phyloP scores from a whole-genome alignment of 345 rosid genomes.

The Raphanus sativus region DNA sequence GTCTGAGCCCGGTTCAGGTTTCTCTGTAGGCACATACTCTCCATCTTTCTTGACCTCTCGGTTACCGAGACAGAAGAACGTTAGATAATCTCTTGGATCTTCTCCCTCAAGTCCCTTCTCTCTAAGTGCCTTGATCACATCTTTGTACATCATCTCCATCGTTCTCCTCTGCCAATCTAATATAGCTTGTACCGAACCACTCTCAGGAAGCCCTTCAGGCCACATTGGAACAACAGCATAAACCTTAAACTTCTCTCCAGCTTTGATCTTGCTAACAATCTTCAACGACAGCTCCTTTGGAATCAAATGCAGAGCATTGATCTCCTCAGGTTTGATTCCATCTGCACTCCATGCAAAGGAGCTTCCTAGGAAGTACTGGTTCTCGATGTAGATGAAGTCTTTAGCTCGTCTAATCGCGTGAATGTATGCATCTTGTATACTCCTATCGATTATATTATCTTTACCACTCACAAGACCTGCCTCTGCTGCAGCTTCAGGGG shows the following conservation, averaged over 20 bases:
- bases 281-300: slow-evolving; percentile 94
- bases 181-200: slow-evolving; percentile 92
- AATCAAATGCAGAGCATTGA: slow-evolving; percentile 78
- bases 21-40: slow-evolving; percentile 82
- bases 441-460: slow-evolving; percentile 91
- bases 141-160: slow-evolving; percentile 96
- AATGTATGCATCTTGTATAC: slow-evolving; percentile 95
- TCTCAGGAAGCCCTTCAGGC: slow-evolving; percentile 98
- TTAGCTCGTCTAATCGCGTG: slow-evolving; percentile 96
- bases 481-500: slow-evolving; percentile 94
- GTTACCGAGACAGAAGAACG: slow-evolving; percentile 95
- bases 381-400: slow-evolving; percentile 88
- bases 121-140: slow-evolving; percentile 68
- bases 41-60: slow-evolving; percentile 84
- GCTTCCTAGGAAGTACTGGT: slow-evolving; percentile 96
- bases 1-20: slow-evolving; percentile 85
- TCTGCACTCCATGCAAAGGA: slow-evolving; percentile 83
- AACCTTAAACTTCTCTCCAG: slow-evolving; percentile 80
- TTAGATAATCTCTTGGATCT: slow-evolving; percentile 83
- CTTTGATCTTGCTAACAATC: slow-evolving; percentile 90
- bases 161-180: slow-evolving; percentile 96
- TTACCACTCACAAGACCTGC: slow-evolving; percentile 96
- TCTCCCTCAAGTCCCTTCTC: slow-evolving; percentile 62
- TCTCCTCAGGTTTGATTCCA: slow-evolving; percentile 84
- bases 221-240: slow-evolving; percentile 96